A percentile compares a stretch with the other conserved stretches of the same genome.
Conservation (phyloP, 345 rosid genomes). For the Sisymbrium altissimum region DNA sequence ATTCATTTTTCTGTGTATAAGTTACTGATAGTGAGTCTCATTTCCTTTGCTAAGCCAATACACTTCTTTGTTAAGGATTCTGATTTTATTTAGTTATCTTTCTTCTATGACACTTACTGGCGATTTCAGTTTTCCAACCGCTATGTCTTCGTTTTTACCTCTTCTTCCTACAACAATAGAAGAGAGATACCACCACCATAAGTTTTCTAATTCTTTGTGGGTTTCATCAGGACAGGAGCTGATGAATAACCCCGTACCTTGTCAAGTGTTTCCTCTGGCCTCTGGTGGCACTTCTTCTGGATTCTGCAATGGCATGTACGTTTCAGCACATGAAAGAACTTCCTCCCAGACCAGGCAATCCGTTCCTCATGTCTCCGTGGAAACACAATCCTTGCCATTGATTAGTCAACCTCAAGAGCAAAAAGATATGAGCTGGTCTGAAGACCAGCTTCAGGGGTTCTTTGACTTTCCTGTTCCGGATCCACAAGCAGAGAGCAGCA, state of each 20-base stretch:
- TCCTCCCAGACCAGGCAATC: constrained; percentile 43
- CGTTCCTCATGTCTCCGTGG: constrained; percentile 39
- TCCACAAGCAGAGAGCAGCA: constrained; percentile 43
- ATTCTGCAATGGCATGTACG: constrained; percentile 30
- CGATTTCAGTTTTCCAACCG: constrained; percentile 20
- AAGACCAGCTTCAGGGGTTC: constrained; percentile 49
- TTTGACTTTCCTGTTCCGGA: constrained; percentile 48
- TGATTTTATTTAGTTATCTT: neutral
- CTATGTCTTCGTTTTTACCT: constrained; percentile 46
- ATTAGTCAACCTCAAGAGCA: constrained; percentile 39
- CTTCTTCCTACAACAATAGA: constrained; percentile 33
- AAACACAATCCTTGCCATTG: constrained; percentile 33
- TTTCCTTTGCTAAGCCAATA: constrained; percentile 12
- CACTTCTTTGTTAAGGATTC: neutral
- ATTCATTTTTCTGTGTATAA: constrained; percentile 15
- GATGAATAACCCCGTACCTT: constrained; percentile 37
- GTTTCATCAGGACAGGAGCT: constrained; percentile 46
- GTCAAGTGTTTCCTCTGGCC: constrained; percentile 40
- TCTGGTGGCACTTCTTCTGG: constrained; percentile 34
- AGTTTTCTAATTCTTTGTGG: constrained; percentile 40
- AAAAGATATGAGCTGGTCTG: constrained; percentile 49
- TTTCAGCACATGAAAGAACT: constrained; percentile 39
- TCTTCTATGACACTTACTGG: constrained; percentile 19
- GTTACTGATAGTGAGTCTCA: constrained; percentile 19
- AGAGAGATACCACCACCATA: constrained; percentile 34